A percentile compares a stretch with the other conserved stretches of the same genome.
These are phyloP conservation scores for Candida corydali DNA, from an alignment of 805 yeast genomes.

Conservation along the genomic window DNA sequence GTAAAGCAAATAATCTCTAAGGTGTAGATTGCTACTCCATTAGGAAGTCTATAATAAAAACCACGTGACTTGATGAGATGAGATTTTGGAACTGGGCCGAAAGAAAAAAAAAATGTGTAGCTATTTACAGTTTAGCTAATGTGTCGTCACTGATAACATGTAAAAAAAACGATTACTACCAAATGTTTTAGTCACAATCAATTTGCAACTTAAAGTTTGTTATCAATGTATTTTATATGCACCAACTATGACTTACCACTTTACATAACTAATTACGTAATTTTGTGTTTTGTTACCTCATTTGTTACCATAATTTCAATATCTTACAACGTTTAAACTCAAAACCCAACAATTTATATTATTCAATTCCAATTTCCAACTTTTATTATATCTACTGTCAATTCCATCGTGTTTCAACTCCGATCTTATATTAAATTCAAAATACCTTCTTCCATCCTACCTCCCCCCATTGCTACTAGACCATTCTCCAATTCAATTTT, in stretches of 20 bases:
- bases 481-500: slow-evolving; percentile 4
- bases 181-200: too few species aligned
- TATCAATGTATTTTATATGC: too few species aligned
- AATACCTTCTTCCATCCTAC: neutral
- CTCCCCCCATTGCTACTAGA: neutral
- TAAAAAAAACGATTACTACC: too few species aligned
- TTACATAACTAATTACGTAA: too few species aligned
- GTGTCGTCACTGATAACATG: slow-evolving; percentile 5
- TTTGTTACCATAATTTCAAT: too few species aligned
- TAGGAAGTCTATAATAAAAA: neutral
- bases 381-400: neutral
- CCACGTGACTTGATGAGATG: slow-evolving; percentile 3
- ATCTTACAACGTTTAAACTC: too few species aligned
- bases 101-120: too few species aligned
- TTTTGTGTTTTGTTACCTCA: too few species aligned
- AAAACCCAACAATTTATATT: slow-evolving; percentile 1
- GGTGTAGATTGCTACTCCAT: neutral
- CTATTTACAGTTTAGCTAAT: neutral
- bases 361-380: neutral
- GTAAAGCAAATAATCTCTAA: too few species aligned
- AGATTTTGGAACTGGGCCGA: slow-evolving; percentile 1
- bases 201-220: too few species aligned
- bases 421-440: neutral
- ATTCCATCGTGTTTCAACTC: slow-evolving; percentile 4
- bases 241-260: too few species aligned